Evolutionary conservation across 2,329 filamentous ascomycete genomes (phyloP), one percentile per base, ranked within the genome.

Genomic region (Aspergillus sp.): DNA sequence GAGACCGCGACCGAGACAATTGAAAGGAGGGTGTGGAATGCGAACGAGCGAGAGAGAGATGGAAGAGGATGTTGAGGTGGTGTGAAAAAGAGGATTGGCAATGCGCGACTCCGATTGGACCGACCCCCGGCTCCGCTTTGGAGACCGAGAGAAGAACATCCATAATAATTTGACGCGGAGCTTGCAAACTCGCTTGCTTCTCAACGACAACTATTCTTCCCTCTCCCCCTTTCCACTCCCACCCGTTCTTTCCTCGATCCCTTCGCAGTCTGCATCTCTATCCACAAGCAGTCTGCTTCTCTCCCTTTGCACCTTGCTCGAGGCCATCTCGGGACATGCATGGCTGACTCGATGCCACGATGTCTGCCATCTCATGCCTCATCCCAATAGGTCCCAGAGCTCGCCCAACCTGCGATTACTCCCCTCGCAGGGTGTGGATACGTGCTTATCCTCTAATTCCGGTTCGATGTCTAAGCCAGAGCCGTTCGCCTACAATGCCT

Each of bases 291-390:
- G 16, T 47, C 49, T 55, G 41, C 25, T 20, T 20, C 38, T 44
- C 54, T 46, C 47, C 42, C 46, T 47, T 52, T 45, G 50, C 55
- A 52, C 58, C 51, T 57, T 56, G 60, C 58, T 62, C 56, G 53
- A 53, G 55, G 55, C 51, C 46, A 46, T 57, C 48, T 55, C 54
- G 56, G 61, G 66, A 69, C 55, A 70, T 69, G 66, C 64, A 65
- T 58, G 62, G 64, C 58, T 70, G 60, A 67, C 55, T 62, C 56
- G 59, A 71, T 73, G 72, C 74, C 81, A 84, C 76, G 63, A 86
- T 87, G 84, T 78, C 73, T 76, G 75, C 70, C 74, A 67, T 79
- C 81, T 81, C 82, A 87, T 87, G 84, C 83, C 81, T 81, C 74
- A 79, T 74, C 70, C 80, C 75, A 77, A 77, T 74, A 75, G 75